Percentiles rank a stretch among this genome's conserved stretches.
Conservation (phyloP, 2,329 filamentous ascomycete genomes). For the Nemania sp. region DNA sequence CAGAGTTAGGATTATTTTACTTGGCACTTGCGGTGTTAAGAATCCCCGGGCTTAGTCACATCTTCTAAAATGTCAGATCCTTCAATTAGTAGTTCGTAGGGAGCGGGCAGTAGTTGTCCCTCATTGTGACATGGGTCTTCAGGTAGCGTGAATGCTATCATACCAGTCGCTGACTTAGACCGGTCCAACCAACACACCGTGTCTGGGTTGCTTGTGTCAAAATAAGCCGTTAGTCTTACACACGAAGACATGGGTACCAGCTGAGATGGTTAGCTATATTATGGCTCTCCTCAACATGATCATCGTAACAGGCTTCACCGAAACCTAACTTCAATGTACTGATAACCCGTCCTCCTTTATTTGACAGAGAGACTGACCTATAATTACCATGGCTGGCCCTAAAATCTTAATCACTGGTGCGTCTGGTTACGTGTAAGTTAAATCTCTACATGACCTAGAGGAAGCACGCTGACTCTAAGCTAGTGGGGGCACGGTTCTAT, state of each 20-base stretch:
- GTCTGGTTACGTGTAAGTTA: constrained; percentile 11
- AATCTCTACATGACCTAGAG: not conserved
- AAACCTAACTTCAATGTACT: not conserved
- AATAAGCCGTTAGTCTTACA: not conserved
- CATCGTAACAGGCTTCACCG: no score
- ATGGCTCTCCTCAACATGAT: not conserved
- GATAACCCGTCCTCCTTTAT: not conserved
- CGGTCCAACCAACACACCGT: not conserved
- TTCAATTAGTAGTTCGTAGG: not conserved
- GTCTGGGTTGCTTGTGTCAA: not conserved
- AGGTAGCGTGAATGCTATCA: not conserved
- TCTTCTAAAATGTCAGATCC: not conserved
- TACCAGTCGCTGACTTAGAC: not conserved
- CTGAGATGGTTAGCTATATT: not conserved
- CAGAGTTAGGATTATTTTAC: no score
- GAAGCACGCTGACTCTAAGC: not conserved
- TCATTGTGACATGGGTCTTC: not conserved
- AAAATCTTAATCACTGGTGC: constrained; percentile 10
- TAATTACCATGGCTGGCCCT: not conserved
- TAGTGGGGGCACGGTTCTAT: not conserved
- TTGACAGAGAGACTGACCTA: not conserved
- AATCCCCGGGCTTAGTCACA: not conserved
- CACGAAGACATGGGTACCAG: not conserved
- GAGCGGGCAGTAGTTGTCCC: not conserved
- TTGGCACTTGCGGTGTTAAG: not conserved